A percentile compares a stretch with the other conserved stretches of the same genome.
phyloP scores from a whole-genome alignment of 148 eudicot species.

The Vaccinium darrowii region DNA sequence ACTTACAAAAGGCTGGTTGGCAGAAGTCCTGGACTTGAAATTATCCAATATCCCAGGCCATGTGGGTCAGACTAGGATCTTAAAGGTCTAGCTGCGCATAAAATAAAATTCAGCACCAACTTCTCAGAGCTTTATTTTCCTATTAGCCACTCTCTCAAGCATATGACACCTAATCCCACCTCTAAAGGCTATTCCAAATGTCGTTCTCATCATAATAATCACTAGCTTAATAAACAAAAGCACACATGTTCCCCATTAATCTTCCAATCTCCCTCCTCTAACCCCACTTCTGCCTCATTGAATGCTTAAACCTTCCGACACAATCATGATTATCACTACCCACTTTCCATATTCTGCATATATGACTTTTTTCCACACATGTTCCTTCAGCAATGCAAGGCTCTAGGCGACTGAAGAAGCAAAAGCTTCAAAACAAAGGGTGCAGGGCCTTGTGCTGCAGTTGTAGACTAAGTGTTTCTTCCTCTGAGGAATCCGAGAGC shows the following conservation, averaged over 20 bases:
- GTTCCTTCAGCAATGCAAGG: constrained; percentile 35
- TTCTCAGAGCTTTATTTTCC: background rate
- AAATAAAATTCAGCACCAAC: background rate
- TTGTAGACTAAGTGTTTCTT: constrained; percentile 60
- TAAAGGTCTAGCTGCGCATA: background rate
- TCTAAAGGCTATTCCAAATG: constrained; percentile 6
- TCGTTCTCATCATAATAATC: constrained; percentile 15
- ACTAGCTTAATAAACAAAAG: constrained; percentile 19
- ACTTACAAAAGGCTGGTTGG: background rate
- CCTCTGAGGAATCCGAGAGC: constrained; percentile 38
- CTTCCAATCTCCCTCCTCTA: constrained; percentile 17
- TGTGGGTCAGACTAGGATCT: background rate
- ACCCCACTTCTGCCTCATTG: background rate
- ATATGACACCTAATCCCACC: constrained; percentile 24
- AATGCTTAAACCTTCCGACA: constrained; percentile 22
- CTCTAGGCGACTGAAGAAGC: constrained; percentile 37
- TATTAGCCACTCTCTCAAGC: constrained; percentile 13
- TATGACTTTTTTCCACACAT: constrained; percentile 19
- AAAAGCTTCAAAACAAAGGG: constrained; percentile 34
- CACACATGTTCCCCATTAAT: constrained; percentile 4
- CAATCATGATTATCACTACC: constrained; percentile 40
- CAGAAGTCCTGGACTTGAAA: background rate
- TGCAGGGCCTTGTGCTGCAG: constrained; percentile 62
- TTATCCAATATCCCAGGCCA: background rate
- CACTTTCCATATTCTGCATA: constrained; percentile 28